Base-by-base conservation (phyloP, 192 early-diverging fungal species). In the Rhizoclosmatium sp. region DNA sequence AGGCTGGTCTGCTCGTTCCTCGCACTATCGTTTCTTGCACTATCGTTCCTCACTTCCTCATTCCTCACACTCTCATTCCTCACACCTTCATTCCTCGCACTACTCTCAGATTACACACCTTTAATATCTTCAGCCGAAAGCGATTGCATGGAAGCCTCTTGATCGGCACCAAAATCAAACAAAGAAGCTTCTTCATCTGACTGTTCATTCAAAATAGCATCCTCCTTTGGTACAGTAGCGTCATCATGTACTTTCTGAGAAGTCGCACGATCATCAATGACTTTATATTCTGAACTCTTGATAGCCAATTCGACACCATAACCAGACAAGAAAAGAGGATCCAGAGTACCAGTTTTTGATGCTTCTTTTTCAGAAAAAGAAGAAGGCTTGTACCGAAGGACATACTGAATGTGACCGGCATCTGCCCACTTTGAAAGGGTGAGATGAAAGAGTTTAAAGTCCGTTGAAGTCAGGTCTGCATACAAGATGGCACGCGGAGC, bases 281-380 rank as follows among this genome's bases (percentile, higher is more conserved):
- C 96, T 82, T 94, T 93, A 85, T 99, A 99, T 80, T 99, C 98
- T 5, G 95, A 96, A 66, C 90, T 98, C 84, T 99, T 99, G n/a
- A 99, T 76, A 12, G 91, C 93, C 49, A 99, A 86, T 81, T 96
- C 96, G 7, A 96, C 95, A 2, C 96, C 96, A 72, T 97, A 99
- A 70, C 98, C 98, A 10, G 92, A 82, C 41, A 99, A 82, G 10
- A 86, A 78, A 31, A 96, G 75, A 16, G 79, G 82, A 51, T n/a
- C 51, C 4, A 9, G 14, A 10, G 7, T 12, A 46, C 2, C 56
- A 65, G 64, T 9, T 40, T 61, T 31, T 39, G 61, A 42, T 31
- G 31, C 31, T 31, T 31, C 31, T 31, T 31, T 4, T 23, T 10
- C 40, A 3, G 1, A 23, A 0, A 19, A 10, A 1, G 40, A 19